phyloP scores from a whole-genome alignment of 176 grass and related monocot species.

The Oryza rufipogon region DNA sequence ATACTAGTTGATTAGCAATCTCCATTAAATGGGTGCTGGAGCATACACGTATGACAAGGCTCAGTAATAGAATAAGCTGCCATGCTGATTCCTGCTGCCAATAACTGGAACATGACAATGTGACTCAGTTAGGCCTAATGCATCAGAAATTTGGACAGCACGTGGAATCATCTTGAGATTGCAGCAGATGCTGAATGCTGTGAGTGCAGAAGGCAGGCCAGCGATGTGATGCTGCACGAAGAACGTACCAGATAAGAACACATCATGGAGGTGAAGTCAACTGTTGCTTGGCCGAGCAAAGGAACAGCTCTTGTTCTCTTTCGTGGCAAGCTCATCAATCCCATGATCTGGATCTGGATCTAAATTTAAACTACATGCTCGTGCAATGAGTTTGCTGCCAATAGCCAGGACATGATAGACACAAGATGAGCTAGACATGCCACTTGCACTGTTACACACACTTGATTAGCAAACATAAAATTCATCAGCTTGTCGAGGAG shows the following conservation, averaged over 20 bases:
- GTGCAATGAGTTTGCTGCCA: conserved; percentile 27
- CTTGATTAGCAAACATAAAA: not conserved
- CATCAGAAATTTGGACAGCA: not conserved
- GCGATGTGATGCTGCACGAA: not conserved
- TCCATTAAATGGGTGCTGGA: not conserved
- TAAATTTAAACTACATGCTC: not conserved
- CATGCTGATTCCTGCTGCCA: conserved; percentile 32
- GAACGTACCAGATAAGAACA: conserved; percentile 1
- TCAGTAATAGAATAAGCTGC: not conserved
- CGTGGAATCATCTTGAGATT: conserved; percentile 15
- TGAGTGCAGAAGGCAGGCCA: not conserved
- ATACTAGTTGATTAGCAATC: not conserved
- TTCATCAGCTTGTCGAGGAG: not conserved
- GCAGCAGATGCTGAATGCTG: conserved; percentile 27
- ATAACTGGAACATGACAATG: conserved; percentile 16
- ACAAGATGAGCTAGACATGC: not conserved
- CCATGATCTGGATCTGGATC: conserved; percentile 1
- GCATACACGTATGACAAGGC: not conserved
- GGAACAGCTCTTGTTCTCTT: not conserved
- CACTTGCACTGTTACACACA: not conserved
- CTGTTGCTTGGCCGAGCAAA: not conserved
- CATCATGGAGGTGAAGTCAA: conserved; percentile 19
- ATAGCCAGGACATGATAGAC: conserved; percentile 16
- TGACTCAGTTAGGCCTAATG: not conserved
- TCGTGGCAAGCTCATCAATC: not conserved